These are phyloP conservation scores for Hypomyces perniciosus DNA, from an alignment of 2,329 filamentous ascomycete genomes.

Conservation along the genomic window DNA sequence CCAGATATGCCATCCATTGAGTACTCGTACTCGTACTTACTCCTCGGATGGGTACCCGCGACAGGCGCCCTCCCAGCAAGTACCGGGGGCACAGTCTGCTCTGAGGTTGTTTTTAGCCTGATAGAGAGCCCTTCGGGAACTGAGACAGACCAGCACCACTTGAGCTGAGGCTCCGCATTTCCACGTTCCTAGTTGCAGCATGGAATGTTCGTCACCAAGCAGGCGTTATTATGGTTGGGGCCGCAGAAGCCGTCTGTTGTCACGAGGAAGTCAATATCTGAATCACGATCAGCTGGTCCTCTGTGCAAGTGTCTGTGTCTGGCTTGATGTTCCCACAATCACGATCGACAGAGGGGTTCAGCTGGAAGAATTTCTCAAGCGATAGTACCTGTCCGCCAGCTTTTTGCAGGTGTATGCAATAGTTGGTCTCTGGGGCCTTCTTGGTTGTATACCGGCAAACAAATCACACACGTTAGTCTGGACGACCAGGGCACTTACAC, in stretches of 20 bases:
- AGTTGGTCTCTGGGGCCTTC: slow-evolving; percentile 16
- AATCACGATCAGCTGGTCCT: background rate
- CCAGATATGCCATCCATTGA: slow-evolving; percentile 19
- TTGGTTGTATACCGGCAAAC: too few species aligned
- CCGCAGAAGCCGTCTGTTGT: slow-evolving; percentile 26
- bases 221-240: slow-evolving; percentile 25
- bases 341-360: slow-evolving; percentile 23
- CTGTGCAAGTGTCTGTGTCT: slow-evolving; percentile 17
- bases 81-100: slow-evolving; percentile 26
- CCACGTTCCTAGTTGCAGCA: slow-evolving; percentile 30
- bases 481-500: too few species aligned
- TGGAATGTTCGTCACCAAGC: slow-evolving; percentile 22
- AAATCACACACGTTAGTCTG: too few species aligned
- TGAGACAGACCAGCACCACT: slow-evolving; percentile 3
- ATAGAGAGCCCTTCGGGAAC: background rate
- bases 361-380: slow-evolving; percentile 20
- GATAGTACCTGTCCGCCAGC: slow-evolving; percentile 16
- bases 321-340: slow-evolving; percentile 25
- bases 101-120: slow-evolving; percentile 12
- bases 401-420: slow-evolving; percentile 21
- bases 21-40: too few species aligned
- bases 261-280: slow-evolving; percentile 22
- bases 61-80: slow-evolving; percentile 29
- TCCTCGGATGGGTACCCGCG: slow-evolving; percentile 12
- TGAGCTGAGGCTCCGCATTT: slow-evolving; percentile 24